These are phyloP conservation scores for Ustilaginoidea virens DNA, from an alignment of 2,329 filamentous ascomycete genomes.

Conservation along the genomic window DNA sequence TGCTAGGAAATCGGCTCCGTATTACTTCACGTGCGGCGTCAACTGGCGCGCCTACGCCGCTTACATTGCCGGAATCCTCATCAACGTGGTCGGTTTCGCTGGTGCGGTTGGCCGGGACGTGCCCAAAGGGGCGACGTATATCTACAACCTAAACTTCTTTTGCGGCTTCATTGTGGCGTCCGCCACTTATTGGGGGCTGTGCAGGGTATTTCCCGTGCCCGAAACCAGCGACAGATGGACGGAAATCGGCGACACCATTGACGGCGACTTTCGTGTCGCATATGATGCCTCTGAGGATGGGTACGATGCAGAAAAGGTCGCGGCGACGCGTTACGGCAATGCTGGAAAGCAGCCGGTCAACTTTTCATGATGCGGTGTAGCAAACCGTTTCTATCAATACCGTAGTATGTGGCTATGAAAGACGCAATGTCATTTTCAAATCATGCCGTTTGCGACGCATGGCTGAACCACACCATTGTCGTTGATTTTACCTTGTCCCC, in stretches of 20 bases:
- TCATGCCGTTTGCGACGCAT: too few relatives aligned
- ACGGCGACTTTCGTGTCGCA: constrained; percentile 34
- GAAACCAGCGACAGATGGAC: constrained; percentile 64
- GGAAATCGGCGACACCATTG: constrained; percentile 53
- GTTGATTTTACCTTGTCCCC: too few relatives aligned
- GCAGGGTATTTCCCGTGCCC: constrained; percentile 53
- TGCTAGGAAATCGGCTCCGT: constrained; percentile 47
- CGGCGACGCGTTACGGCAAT: background rate
- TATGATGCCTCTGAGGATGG: constrained; percentile 25
- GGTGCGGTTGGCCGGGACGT: constrained; percentile 60
- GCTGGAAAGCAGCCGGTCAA: constrained; percentile 2
- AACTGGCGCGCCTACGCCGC: constrained; percentile 75
- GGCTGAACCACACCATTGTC: too few relatives aligned
- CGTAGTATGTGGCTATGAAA: too few relatives aligned
- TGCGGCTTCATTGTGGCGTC: constrained; percentile 60
- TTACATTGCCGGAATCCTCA: constrained; percentile 68
- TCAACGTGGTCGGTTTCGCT: constrained; percentile 86
- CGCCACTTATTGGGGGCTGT: constrained; percentile 53
- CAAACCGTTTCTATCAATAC: background rate
- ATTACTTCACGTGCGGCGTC: constrained; percentile 60
- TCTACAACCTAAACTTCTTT: constrained; percentile 90
- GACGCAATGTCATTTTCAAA: too few relatives aligned
- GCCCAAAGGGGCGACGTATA: constrained; percentile 64
- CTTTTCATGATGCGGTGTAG: constrained; percentile 6
- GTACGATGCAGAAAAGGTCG: constrained; percentile 21